Percentiles rank a stretch among this genome's conserved stretches.
These are phyloP conservation scores for Clonostachys sp. DNA, from an alignment of 2,329 filamentous ascomycete species.

Conservation along the genomic window DNA sequence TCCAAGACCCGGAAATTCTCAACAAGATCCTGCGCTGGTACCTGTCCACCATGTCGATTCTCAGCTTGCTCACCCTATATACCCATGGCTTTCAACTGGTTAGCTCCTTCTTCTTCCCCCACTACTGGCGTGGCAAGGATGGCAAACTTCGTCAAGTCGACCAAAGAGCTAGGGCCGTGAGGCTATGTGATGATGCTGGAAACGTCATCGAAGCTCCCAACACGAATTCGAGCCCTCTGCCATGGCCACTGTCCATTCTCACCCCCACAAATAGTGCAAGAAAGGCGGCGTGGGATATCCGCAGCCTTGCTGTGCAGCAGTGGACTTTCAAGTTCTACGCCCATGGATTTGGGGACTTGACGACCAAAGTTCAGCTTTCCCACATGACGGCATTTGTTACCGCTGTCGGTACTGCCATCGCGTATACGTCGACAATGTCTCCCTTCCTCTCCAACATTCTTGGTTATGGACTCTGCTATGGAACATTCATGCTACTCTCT, in stretches of 20 bases:
- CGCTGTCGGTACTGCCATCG: slow-evolving; percentile 47
- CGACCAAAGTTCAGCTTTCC: slow-evolving; percentile 49
- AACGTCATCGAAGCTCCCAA: slow-evolving; percentile 14
- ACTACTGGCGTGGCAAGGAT: slow-evolving; percentile 51
- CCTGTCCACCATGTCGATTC: slow-evolving; percentile 75
- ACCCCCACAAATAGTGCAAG: slow-evolving; percentile 14
- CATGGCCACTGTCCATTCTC: slow-evolving; percentile 24
- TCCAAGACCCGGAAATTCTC: slow-evolving; percentile 74
- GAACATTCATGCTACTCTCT: slow-evolving; percentile 76
- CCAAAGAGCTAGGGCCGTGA: slow-evolving; percentile 29
- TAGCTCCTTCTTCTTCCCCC: slow-evolving; percentile 68
- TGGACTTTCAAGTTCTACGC: slow-evolving; percentile 47
- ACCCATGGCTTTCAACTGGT: slow-evolving; percentile 65
- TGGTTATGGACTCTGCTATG: slow-evolving; percentile 83
- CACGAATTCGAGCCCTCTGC: slow-evolving; percentile 19
- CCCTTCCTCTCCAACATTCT: slow-evolving; percentile 73
- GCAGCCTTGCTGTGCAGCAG: slow-evolving; percentile 42
- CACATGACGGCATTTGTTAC: slow-evolving; percentile 51
- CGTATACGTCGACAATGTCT: slow-evolving; percentile 63
- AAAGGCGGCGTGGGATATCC: slow-evolving; percentile 39
- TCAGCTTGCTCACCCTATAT: slow-evolving; percentile 68
- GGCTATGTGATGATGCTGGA: slow-evolving; percentile 24
- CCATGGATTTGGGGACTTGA: slow-evolving; percentile 42
- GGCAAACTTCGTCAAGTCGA: slow-evolving; percentile 41
- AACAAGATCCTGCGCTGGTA: slow-evolving; percentile 82